These are phyloP conservation scores for Limnomonas spitsbergensis DNA, from an alignment of 139 green algal species.

Conservation along the genomic window DNA sequence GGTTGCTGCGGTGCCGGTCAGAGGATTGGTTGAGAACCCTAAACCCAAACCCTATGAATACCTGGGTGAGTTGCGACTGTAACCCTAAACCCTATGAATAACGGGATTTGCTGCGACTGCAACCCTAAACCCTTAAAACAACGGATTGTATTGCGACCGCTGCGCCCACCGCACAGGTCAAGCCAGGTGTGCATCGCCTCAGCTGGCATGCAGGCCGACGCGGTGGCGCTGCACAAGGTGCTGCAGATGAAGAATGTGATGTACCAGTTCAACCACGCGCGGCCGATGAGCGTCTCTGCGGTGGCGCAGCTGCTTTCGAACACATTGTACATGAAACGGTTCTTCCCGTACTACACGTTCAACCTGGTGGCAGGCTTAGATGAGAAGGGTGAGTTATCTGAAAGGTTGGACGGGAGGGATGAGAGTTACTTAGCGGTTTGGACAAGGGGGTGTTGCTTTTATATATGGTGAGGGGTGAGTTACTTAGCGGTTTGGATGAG, in stretches of 20 bases:
- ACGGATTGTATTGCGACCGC: too few relatives aligned
- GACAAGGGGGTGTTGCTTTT: too few relatives aligned
- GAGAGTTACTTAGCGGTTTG: too few relatives aligned
- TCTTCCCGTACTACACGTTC: constrained; percentile 99
- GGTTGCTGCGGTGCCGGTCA: too few relatives aligned
- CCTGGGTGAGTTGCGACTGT: not conserved
- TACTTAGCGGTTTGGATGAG: too few relatives aligned
- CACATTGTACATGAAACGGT: constrained; percentile 95
- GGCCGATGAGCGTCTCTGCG: constrained; percentile 82
- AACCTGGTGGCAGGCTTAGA: constrained; percentile 94
- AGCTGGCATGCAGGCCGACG: constrained; percentile 90
- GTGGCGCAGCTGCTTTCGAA: constrained; percentile 95
- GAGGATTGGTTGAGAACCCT: too few relatives aligned
- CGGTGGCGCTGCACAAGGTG: constrained; percentile 86
- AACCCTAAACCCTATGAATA: too few relatives aligned
- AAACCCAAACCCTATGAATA: not conserved
- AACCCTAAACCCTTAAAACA: too few relatives aligned
- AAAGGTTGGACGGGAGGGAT: too few relatives aligned
- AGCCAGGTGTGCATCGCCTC: constrained; percentile 82
- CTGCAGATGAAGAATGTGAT: constrained; percentile 71
- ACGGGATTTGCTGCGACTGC: not conserved
- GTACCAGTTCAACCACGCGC: constrained; percentile 86
- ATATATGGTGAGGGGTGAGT: too few relatives aligned
- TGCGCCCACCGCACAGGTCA: constrained; percentile 26
- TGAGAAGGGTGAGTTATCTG: constrained; percentile 66